These are phyloP conservation scores for Trifolium dubium DNA, from an alignment of 306 rosid genomes.

Conservation along the genomic window DNA sequence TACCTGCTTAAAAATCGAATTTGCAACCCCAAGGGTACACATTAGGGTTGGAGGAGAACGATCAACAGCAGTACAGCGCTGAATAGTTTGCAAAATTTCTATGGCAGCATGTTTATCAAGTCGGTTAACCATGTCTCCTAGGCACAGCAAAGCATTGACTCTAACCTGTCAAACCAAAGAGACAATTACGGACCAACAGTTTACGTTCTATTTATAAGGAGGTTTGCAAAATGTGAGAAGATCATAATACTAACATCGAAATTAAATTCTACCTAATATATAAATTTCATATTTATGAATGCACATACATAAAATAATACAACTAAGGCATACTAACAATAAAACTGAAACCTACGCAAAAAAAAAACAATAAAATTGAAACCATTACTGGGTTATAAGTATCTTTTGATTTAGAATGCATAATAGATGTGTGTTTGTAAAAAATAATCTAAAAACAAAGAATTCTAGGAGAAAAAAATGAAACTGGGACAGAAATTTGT, in stretches of 20 bases:
- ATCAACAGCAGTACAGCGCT: conserved; percentile 96
- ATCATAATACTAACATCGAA: not conserved
- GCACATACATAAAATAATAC: not conserved
- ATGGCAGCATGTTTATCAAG: conserved; percentile 86
- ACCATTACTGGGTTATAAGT: not conserved
- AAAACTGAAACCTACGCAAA: not conserved
- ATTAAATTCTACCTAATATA: conserved; percentile 1
- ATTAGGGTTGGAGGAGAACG: conserved; percentile 96
- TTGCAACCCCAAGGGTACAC: conserved; percentile 99
- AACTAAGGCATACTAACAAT: not conserved
- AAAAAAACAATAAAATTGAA: not conserved
- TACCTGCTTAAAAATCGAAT: conserved; percentile 92
- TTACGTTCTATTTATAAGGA: conserved; percentile 8
- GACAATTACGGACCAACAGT: conserved; percentile 22
- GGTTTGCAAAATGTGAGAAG: not conserved
- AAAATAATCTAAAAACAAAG: no score
- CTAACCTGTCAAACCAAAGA: conserved; percentile 71
- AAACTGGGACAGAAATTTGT: no score
- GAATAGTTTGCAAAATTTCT: conserved; percentile 92
- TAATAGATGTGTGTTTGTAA: not conserved
- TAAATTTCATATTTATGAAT: not conserved
- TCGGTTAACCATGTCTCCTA: conserved; percentile 78
- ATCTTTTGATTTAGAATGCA: not conserved
- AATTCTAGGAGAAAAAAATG: no score
- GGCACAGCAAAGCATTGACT: conserved; percentile 93